Base-by-base conservation (phyloP, 2,329 filamentous ascomycete species). In the Exophiala sp. region DNA sequence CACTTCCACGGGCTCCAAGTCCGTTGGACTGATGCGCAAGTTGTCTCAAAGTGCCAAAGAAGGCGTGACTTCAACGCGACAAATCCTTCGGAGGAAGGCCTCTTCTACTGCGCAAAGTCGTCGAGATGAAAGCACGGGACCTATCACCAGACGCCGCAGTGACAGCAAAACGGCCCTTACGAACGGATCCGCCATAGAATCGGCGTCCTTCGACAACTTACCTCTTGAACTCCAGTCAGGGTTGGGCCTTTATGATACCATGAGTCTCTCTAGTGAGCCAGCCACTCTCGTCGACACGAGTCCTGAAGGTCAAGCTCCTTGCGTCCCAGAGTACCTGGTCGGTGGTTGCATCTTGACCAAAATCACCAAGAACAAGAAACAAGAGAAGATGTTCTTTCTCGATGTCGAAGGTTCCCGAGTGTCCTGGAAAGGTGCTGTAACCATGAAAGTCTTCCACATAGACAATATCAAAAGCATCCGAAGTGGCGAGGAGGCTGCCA, bases 391-490 rank as follows among this genome's bases (percentile, higher is more conserved):
- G 21, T 84, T 96, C 63, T 83, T 86, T 48, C 83, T 97, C 20
- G 90, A 97, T 65, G 80, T 87, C 20, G 87, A 92, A 65, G 82
- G 87, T 1, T 91, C 88, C 57, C 94, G 91, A 70, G 88, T 99
- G 20, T 87, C 81, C 21, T 97, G 92, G 92, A 88, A 95, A 69
- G 81, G 84, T 43, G 83, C 80, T 7, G 85, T 89, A 34, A 85
- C 88, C 1, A 82, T 84, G 20, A 97, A 96, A 69, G 85, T 84
- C 49, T 87, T 99, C 60, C 95, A 95, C 69, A 89, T 99, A 59
- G 94, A 99, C 65, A 91, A 97, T 68, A 92, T 99, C 65, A 87
- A 89, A 65, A 91, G 96, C 66, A 91, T 97, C 44, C 85, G 91
- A 58, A 84, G 86, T 33, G 91, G 89, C 14, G 81, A 82, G 10